phyloP scores from a whole-genome alignment of 331 rosid species.

The Saraca asoca region DNA sequence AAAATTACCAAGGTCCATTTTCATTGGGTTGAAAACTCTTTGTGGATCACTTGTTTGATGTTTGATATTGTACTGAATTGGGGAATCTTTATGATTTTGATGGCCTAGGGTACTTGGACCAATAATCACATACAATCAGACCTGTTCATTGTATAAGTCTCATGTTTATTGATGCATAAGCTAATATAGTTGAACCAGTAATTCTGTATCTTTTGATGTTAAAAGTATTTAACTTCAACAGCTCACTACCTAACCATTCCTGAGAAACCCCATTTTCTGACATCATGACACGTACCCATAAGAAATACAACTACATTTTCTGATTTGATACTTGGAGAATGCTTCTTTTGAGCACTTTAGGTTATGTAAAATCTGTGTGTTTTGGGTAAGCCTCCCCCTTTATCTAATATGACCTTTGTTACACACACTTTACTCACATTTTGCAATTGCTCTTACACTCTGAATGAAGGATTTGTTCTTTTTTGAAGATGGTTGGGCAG shows the following conservation, averaged over 20 bases:
- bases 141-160: background rate
- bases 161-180: conserved; percentile 16
- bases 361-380: background rate
- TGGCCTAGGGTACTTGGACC: background rate
- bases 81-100: background rate
- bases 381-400: background rate
- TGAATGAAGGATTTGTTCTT: conserved; percentile 34
- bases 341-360: conserved; percentile 4
- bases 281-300: background rate
- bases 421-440: conserved; percentile 15
- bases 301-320: background rate
- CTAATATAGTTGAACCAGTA: conserved; percentile 15
- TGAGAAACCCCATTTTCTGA: conserved; percentile 11
- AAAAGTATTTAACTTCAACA: background rate
- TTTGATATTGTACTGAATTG: conserved; percentile 23
- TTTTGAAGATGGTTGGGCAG: conserved; percentile 81
- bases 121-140: background rate
- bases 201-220: conserved; percentile 1
- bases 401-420: background rate
- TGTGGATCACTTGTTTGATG: background rate
- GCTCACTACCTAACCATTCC: background rate
- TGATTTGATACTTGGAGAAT: background rate
- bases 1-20: background rate
- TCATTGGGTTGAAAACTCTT: background rate
- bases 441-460: background rate